These are phyloP conservation scores for Fraxinus ornus DNA, from an alignment of 305 asterid species.

Conservation along the genomic window DNA sequence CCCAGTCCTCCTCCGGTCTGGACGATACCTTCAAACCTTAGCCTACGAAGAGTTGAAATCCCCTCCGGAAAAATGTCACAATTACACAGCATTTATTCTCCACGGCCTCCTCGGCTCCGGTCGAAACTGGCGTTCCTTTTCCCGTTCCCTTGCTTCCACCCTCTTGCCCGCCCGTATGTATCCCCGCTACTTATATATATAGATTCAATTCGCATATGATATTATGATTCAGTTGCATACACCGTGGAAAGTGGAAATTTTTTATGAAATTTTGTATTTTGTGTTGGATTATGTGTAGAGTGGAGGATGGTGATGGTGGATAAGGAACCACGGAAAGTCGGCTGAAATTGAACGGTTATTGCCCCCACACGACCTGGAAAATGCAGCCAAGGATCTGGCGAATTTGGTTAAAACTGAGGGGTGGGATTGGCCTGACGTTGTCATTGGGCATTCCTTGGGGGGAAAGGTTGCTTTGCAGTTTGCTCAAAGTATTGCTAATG, in stretches of 20 bases:
- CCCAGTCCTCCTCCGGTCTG: conserved; percentile 33
- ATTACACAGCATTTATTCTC: conserved; percentile 74
- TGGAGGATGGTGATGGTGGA: conserved; percentile 85
- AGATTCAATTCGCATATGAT: background rate
- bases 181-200: background rate
- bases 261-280: background rate
- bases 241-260: background rate
- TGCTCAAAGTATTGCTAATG: conserved; percentile 67
- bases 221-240: background rate
- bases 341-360: conserved; percentile 48
- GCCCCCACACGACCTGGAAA: conserved; percentile 76
- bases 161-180: conserved; percentile 60
- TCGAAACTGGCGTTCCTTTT: conserved; percentile 93
- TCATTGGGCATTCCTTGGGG: conserved; percentile 93
- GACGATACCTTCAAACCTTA: conserved; percentile 56
- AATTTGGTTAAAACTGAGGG: conserved; percentile 61
- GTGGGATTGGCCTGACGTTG: conserved; percentile 95
- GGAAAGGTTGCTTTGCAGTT: conserved; percentile 92
- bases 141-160: conserved; percentile 64
- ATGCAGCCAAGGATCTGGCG: conserved; percentile 83
- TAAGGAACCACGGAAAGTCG: conserved; percentile 89
- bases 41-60: conserved; percentile 75
- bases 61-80: conserved; percentile 45
- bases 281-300: conserved; percentile 33
- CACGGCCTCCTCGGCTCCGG: conserved; percentile 94